These are phyloP conservation scores for Ramularia endophylla DNA, from an alignment of 2,329 filamentous ascomycete species.

Conservation along the genomic window DNA sequence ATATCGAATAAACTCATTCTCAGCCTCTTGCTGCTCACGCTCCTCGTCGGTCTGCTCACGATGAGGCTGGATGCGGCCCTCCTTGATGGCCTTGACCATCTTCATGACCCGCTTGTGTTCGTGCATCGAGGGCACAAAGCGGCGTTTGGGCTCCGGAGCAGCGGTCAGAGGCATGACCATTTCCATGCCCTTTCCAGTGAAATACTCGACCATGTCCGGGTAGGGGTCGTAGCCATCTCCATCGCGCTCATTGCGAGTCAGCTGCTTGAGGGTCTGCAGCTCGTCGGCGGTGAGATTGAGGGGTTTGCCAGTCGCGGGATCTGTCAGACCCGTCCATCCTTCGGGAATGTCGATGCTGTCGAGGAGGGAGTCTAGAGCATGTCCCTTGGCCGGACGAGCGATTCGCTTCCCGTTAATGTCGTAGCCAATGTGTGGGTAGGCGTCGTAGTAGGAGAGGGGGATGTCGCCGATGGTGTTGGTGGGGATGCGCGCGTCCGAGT, in stretches of 20 bases:
- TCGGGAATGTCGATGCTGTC: slow-evolving; percentile 96
- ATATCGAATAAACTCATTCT: slow-evolving; percentile 66
- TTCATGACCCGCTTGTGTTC: slow-evolving; percentile 97
- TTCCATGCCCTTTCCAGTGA: slow-evolving; percentile 71
- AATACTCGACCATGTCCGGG: slow-evolving; percentile 88
- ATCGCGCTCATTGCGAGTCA: slow-evolving; percentile 83
- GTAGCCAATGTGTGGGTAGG: slow-evolving; percentile 97
- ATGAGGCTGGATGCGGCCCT: slow-evolving; percentile 90
- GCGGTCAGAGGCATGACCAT: slow-evolving; percentile 94
- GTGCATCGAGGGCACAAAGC: slow-evolving; percentile 94
- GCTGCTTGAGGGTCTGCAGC: slow-evolving; percentile 76
- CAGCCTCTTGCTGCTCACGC: slow-evolving; percentile 54
- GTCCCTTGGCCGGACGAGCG: slow-evolving; percentile 87
- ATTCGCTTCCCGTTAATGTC: slow-evolving; percentile 99
- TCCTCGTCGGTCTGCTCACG: slow-evolving; percentile 64
- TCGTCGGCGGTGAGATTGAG: slow-evolving; percentile 82
- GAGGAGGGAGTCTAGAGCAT: slow-evolving; percentile 85
- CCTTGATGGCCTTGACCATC: slow-evolving; percentile 88
- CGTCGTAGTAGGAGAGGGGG: slow-evolving; percentile 89
- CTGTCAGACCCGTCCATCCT: slow-evolving; percentile 94
- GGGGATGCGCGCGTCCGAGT: slow-evolving; percentile 72
- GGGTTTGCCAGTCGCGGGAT: slow-evolving; percentile 89
- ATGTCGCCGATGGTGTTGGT: slow-evolving; percentile 95
- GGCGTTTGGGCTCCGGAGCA: slow-evolving; percentile 90
- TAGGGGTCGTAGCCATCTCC: slow-evolving; percentile 91